Percentiles rank a stretch among this genome's conserved stretches.
These are phyloP conservation scores for Saposhnikovia divaricata DNA, from an alignment of 129 eudicot species.

Conservation along the genomic window DNA sequence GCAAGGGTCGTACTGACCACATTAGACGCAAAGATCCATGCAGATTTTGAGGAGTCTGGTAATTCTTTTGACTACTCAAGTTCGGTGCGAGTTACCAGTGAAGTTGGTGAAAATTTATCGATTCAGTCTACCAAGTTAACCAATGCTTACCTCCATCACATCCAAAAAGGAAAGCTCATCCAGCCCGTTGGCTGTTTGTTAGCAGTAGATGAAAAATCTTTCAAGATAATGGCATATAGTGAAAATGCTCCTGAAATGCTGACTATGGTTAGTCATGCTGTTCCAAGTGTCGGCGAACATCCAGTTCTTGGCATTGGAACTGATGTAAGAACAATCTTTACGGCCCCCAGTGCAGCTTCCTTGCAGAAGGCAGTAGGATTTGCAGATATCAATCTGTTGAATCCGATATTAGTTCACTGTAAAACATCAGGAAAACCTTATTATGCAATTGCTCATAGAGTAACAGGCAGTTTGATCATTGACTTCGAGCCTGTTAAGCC, in stretches of 20 bases:
- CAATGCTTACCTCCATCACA: constrained; percentile 78
- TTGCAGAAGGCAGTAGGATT: constrained; percentile 42
- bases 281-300: constrained; percentile 80
- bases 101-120: constrained; percentile 14
- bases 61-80: constrained; percentile 76
- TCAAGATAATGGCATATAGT: constrained; percentile 66
- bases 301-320: constrained; percentile 64
- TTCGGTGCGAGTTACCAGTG: constrained; percentile 40
- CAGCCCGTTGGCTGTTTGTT: constrained; percentile 93
- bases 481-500: constrained; percentile 69
- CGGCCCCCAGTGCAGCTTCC: constrained; percentile 41
- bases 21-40: constrained; percentile 84
- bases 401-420: constrained; percentile 68
- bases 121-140: constrained; percentile 37
- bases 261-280: constrained; percentile 78
- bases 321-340: constrained; percentile 63
- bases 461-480: constrained; percentile 61
- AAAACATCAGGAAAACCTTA: constrained; percentile 39
- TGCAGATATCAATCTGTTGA: constrained; percentile 46
- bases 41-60: constrained; percentile 82
- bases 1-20: constrained; percentile 28
- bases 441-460: constrained; percentile 65
- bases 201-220: constrained; percentile 86
- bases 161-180: constrained; percentile 78
- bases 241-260: constrained; percentile 83